Base-by-base conservation (phyloP, 176 grass and related monocot species). In the Bothriochloa decipiens region DNA sequence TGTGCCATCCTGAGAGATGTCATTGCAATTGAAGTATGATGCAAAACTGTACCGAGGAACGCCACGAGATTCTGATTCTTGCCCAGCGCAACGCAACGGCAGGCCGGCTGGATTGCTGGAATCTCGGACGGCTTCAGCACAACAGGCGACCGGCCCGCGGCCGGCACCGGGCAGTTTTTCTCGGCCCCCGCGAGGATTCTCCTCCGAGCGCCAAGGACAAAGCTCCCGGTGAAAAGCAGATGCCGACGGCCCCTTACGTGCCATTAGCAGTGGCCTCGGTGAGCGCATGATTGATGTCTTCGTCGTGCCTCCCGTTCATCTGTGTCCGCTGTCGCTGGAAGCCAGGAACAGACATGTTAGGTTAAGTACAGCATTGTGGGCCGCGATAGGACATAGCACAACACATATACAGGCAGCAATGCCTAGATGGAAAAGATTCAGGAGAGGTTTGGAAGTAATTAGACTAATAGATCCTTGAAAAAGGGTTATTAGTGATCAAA, bases 301-400 rank as follows among this genome's bases (percentile, higher is more conserved):
- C 88, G 39, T 83, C 60, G 85, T 91, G 89, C 90, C 88, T 93
- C 36, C 95, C 89, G 28, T 98, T 98, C 82, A 89, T 87, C 94
- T 98, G 95, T 62, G 86, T 78, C 79, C 95, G 84, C 62, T 86
- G 90, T 68, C 95, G 94, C 95, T 93, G 88, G 82, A 90, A 79
- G 28, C 71, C 32, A 78, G 80, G 74, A 60, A 68, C 49, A 75
- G 6, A 12, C 22, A 29, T 36, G 80, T 83, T 75, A 90, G 67
- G 4, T 13, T 74, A 73, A 72, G 65, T 65, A 45, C 65, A 77
- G 65, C 42, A 26, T 28, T 47, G 73, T 42, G 50, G 25, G 43
- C 23, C 58, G 43, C 57, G 16, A 16, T 16, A 29, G 18, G 72
- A 41, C 58, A 26, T 4, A 35, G 11, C 32, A 39, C 76, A 36